Percentiles rank a stretch among this genome's conserved stretches.
Evolutionary conservation across 768 basidiomycete genomes (phyloP).

Genomic region (Xerocomellus intermedius): DNA sequence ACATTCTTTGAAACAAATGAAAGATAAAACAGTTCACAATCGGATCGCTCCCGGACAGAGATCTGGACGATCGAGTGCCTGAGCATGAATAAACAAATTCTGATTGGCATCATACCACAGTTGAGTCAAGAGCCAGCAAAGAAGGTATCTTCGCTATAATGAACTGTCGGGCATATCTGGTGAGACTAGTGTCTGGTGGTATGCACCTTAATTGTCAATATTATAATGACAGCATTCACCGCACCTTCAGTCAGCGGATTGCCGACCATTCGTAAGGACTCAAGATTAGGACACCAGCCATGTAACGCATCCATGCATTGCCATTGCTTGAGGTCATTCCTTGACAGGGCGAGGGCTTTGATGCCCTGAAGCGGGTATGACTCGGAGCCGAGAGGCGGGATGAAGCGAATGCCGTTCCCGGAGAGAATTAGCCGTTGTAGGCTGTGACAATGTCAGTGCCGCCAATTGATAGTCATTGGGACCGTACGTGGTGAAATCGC

Average conservation of each 20-base stretch:
- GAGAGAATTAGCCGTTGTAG: slow-evolving; percentile 65
- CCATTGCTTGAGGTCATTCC: slow-evolving; percentile 62
- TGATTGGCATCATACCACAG: slow-evolving; percentile 43
- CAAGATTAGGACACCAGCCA: slow-evolving; percentile 66
- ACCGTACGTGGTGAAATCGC: slow-evolving; percentile 44
- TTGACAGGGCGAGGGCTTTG: slow-evolving; percentile 61
- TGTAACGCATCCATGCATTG: slow-evolving; percentile 60
- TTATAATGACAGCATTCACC: slow-evolving; percentile 2
- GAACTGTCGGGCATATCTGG: slow-evolving; percentile 52
- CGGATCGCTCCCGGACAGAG: slow-evolving; percentile 65
- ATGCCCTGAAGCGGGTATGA: slow-evolving; percentile 36
- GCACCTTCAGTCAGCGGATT: slow-evolving; percentile 65
- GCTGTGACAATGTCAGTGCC: slow-evolving; percentile 32
- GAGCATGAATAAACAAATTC: slow-evolving; percentile 10
- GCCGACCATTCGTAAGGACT: slow-evolving; percentile 56
- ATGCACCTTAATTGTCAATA: slow-evolving; percentile 1
- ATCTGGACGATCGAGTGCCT: slow-evolving; percentile 45
- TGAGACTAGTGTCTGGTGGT: slow-evolving; percentile 36
- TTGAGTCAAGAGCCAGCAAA: slow-evolving; percentile 61
- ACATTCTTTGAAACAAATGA: slow-evolving; percentile 56
- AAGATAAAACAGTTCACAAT: slow-evolving; percentile 82
- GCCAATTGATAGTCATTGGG: neutral
- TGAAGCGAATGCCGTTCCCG: slow-evolving; percentile 53
- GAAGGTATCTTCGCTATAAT: slow-evolving; percentile 67
- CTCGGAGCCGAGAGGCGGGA: slow-evolving; percentile 35